Evolutionary conservation across 1,139 yeast species (phyloP), one percentile per base, ranked within the genome.

Genomic region (Nakaseomyces bracarensis): DNA sequence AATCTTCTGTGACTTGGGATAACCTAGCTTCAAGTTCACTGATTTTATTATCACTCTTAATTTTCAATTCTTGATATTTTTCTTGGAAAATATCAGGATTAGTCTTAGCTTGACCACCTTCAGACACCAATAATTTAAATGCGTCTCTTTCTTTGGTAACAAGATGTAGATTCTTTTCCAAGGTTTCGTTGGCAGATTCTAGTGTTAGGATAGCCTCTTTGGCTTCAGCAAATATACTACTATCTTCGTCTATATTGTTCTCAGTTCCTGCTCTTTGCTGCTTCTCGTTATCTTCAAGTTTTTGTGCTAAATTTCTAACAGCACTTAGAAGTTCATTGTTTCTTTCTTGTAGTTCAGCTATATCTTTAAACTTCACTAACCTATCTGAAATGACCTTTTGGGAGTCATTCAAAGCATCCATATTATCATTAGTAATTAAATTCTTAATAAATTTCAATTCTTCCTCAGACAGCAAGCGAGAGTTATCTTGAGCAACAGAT

Each of bases 371-470:
- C 8, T 77, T 72, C 1, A 85, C 79, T 40, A 89, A 66, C 45
- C 95, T 72, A 42, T 81, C 81, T 3, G 87, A 71, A 16, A 91
- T 83, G 30, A 86, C 61, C 37, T 61, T 61, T 50, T 82, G 91
- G 1, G 94, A 79, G 53, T 84, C 95, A 3, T 79, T 69, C 21
- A 30, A 38, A 11, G 55, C 55, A 2, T 14, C 27, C 9, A 29
- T 26, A 3, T 60, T 56, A 15, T 53, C 55, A 11, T 57, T 63
- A 26, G 60, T 61, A 3, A 62, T 52, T 7, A 62, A 51, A 33
- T 64, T 60, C 25, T 61, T 61, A n/a, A 66, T 53, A n/a, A 49
- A 77, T 22, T 66, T 66, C 47, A 72, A 70, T 54, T 85, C 94
- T 18, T 71, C 69, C 3, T 41, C 27, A 6, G 49, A 40, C 4